Conservation (phyloP, 2,329 filamentous ascomycete species). For the Aschersonia sp. region DNA sequence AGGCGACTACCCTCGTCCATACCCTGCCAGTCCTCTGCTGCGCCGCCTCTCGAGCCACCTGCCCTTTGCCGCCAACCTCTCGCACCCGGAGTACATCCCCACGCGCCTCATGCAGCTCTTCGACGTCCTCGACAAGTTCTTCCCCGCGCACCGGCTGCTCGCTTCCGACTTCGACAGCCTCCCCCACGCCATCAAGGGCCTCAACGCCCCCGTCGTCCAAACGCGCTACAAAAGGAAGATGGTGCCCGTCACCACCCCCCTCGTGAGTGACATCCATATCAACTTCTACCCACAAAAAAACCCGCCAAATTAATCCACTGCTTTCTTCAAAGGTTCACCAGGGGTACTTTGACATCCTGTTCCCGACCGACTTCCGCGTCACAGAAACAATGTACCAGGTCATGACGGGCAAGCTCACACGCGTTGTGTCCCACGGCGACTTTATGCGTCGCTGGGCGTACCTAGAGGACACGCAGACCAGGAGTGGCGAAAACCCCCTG, state of each 20-base stretch:
- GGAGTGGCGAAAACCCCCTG: slow-evolving; percentile 85
- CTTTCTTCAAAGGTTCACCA: slow-evolving; percentile 61
- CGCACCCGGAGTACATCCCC: slow-evolving; percentile 80
- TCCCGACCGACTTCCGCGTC: slow-evolving; percentile 87
- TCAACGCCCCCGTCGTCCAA: slow-evolving; percentile 93
- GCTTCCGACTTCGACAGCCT: slow-evolving; percentile 83
- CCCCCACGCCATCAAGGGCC: slow-evolving; percentile 66
- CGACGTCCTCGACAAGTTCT: slow-evolving; percentile 73
- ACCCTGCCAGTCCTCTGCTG: slow-evolving; percentile 35
- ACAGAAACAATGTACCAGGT: slow-evolving; percentile 87
- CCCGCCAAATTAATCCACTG: too few species aligned
- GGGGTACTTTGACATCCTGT: slow-evolving; percentile 97
- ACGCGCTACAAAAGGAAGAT: slow-evolving; percentile 79
- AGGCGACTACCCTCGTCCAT: slow-evolving; percentile 49
- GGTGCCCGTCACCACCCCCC: slow-evolving; percentile 77
- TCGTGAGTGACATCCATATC: slow-evolving; percentile 42
- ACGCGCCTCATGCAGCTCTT: slow-evolving; percentile 96
- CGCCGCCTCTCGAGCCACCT: slow-evolving; percentile 48
- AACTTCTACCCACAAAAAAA: too few species aligned
- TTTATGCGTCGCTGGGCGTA: slow-evolving; percentile 86
- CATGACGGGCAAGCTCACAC: slow-evolving; percentile 81
- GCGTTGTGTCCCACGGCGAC: slow-evolving; percentile 74
- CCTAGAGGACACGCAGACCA: slow-evolving; percentile 76
- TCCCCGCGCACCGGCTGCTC: slow-evolving; percentile 78
- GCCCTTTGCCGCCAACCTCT: slow-evolving; percentile 64